phyloP scores from a whole-genome alignment of 2,329 filamentous ascomycete species.

The Xylariomycetidae sp. region DNA sequence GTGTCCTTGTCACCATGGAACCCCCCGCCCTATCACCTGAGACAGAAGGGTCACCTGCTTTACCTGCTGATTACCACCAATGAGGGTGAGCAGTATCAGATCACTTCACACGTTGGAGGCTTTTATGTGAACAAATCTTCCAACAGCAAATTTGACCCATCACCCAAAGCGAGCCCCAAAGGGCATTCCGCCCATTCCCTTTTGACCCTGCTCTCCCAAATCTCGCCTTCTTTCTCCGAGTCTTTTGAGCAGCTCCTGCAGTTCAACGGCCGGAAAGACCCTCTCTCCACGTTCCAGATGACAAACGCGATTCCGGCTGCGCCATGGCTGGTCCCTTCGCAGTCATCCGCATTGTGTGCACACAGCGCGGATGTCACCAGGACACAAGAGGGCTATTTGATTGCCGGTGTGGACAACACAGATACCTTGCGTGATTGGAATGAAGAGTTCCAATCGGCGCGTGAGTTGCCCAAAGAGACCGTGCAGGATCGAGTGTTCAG shows the following conservation, averaged over 20 bases:
- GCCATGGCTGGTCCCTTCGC: slow-evolving; percentile 81
- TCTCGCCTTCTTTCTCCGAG: slow-evolving; percentile 79
- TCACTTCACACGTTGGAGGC: slow-evolving; percentile 88
- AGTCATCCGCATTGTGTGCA: slow-evolving; percentile 57
- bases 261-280: slow-evolving; percentile 78
- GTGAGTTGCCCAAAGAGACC: slow-evolving; percentile 87
- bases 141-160: slow-evolving; percentile 91
- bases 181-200: slow-evolving; percentile 78
- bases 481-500: slow-evolving; percentile 96
- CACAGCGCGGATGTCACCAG: slow-evolving; percentile 83
- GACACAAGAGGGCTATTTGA: slow-evolving; percentile 87
- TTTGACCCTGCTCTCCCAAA: slow-evolving; percentile 67
- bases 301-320: slow-evolving; percentile 90
- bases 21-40: slow-evolving; percentile 84
- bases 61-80: slow-evolving; percentile 87
- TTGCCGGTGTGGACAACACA: slow-evolving; percentile 86
- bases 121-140: slow-evolving; percentile 98
- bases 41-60: slow-evolving; percentile 86
- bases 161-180: slow-evolving; percentile 74
- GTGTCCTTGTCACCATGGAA: slow-evolving; percentile 93
- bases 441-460: slow-evolving; percentile 95
- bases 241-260: slow-evolving; percentile 78
- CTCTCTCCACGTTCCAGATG: slow-evolving; percentile 89
- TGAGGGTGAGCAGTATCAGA: slow-evolving; percentile 90
- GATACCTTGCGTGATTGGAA: slow-evolving; percentile 98